Evolutionary conservation across 208 protist species (phyloP), one percentile per base, ranked within the genome.

Genomic region (Histomonas meleagridis): DNA sequence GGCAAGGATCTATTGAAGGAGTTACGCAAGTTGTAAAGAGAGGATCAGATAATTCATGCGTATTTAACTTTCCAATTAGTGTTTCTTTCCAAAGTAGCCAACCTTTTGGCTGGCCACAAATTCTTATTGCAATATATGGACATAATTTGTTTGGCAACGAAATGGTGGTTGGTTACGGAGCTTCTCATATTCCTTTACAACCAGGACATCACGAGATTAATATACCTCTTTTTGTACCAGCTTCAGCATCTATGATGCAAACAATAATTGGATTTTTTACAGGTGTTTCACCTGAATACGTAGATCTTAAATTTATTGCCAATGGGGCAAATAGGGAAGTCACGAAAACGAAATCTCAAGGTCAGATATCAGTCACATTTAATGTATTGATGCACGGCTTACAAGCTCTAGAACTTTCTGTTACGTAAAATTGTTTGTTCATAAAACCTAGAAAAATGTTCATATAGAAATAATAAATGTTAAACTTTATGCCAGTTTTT

Each of bases 211-310:
- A 86, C 38, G 26, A 86, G 38, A 40, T 86, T 26, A 46, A 86
- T 32, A 86, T 86, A 38, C 76, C 40, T 38, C 46, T 86, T 21
- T 86, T 86, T 49, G 35, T 26, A 1, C 76, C 76, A 2, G 76
- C 76, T 18, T 86, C 76, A 55, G 46, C 76, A 38, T 86, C 76
- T 43, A 51, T 86, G 18, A 86, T 86, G 76, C 76, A 86, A n/a
- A 86, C 43, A 32, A 51, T 86, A 0, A 86, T 86, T 46, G 76
- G 40, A 35, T 51, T n/a, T 51, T 32, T 86, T 21, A 86, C n/a
- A 18, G 76, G 76, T 12, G 14, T 51, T 32, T 55, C 76, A 55
- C 43, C 76, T 55, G 76, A 86, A 86, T 86, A 51, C 18, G 55
- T 86, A 5, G 46, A 86, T 46, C 38, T 86, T 18, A 86, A 86